These are phyloP conservation scores for Fomitiporia mediterranea DNA, from an alignment of 1,284 basidiomycete species.

Conservation along the genomic window DNA sequence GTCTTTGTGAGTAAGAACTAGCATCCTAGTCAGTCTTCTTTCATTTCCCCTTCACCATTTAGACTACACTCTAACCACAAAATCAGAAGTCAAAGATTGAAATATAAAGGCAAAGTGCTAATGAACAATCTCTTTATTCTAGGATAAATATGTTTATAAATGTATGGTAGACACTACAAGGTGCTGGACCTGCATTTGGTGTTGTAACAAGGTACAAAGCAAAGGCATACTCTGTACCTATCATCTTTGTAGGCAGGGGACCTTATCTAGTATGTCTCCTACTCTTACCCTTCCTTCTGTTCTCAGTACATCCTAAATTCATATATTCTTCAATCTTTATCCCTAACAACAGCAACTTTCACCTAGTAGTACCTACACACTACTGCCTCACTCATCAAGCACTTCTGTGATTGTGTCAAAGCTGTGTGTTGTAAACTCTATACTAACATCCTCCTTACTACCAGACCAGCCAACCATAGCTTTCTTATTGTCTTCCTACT, in stretches of 20 bases:
- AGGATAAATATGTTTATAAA: constrained; percentile 38
- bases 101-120: no score
- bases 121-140: no score
- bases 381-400: constrained; percentile 81
- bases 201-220: constrained; percentile 88
- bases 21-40: constrained; percentile 47
- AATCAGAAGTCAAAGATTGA: no score
- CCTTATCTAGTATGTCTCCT: constrained; percentile 64
- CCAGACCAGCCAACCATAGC: constrained; percentile 75
- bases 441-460: constrained; percentile 84
- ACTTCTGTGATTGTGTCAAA: constrained; percentile 91
- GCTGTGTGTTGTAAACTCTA: constrained; percentile 81
- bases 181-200: constrained; percentile 80
- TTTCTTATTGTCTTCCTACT: constrained; percentile 87
- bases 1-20: constrained; percentile 65
- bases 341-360: constrained; percentile 61
- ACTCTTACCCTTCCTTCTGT: constrained; percentile 13
- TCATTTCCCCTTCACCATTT: not conserved
- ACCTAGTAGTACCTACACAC: constrained; percentile 76
- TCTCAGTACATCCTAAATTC: no score
- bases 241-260: constrained; percentile 90
- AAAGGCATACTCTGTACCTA: constrained; percentile 80
- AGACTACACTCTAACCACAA: no score
- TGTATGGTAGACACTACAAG: constrained; percentile 87
- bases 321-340: constrained; percentile 13